A percentile compares a stretch with the other conserved stretches of the same genome.
Evolutionary conservation across 2,329 filamentous ascomycete species (phyloP).

Genomic region (Neofusicoccum umdonicola): DNA sequence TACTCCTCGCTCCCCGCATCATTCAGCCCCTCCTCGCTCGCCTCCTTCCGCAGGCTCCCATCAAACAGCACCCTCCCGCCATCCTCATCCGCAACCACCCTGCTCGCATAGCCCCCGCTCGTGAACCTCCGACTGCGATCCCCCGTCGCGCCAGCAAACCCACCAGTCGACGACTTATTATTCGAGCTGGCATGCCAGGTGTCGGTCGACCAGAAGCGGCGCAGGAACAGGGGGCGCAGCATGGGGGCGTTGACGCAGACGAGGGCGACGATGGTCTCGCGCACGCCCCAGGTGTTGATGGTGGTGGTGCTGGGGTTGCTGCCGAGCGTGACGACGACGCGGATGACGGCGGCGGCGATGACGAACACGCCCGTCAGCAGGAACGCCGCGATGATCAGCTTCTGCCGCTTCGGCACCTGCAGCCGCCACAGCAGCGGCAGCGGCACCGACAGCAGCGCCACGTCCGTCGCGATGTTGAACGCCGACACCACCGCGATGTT

Average conservation of each 20-base stretch:
- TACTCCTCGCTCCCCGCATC: background rate
- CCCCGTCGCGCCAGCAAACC: background rate
- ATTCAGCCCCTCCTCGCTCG: background rate
- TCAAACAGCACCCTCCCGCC: background rate
- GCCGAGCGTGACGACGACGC: slow-evolving; percentile 31
- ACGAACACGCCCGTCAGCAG: slow-evolving; percentile 38
- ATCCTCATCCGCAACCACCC: background rate
- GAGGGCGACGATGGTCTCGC: slow-evolving; percentile 37
- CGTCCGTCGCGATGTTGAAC: slow-evolving; percentile 34
- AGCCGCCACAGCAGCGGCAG: slow-evolving; percentile 36
- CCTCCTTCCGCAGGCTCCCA: background rate
- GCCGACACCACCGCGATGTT: slow-evolving; percentile 30
- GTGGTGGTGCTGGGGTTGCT: slow-evolving; percentile 29
- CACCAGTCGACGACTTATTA: background rate
- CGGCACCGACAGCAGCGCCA: slow-evolving; percentile 32
- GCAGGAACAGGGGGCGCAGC: slow-evolving; percentile 29
- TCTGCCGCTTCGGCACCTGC: slow-evolving; percentile 30
- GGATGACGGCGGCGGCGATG: slow-evolving; percentile 36
- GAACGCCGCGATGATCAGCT: slow-evolving; percentile 31
- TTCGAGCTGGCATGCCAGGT: background rate
- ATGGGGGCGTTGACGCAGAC: slow-evolving; percentile 36
- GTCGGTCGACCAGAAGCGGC: slow-evolving; percentile 28
- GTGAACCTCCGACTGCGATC: background rate
- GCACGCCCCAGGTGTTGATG: slow-evolving; percentile 38
- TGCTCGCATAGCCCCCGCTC: background rate